Base-by-base conservation (phyloP, 129 eudicot species). In the Centaurea solstitialis region DNA sequence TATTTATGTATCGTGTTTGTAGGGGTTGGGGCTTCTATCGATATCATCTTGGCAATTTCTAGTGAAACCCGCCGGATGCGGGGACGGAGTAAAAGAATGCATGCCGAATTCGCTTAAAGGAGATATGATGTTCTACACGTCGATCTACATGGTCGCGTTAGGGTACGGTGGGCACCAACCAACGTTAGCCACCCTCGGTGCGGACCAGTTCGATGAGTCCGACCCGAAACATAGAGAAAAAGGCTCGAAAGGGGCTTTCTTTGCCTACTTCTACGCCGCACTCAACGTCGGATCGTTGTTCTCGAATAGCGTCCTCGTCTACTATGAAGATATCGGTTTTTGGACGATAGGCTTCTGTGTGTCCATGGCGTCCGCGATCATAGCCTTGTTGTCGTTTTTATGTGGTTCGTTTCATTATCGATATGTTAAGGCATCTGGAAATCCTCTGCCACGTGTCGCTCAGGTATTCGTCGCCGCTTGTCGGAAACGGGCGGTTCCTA, bases 131-230 rank as follows among this genome's bases (percentile, higher is more conserved):
- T 94, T 94, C 68, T 91, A 94, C 84, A 5, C 88, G n/a, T 87
- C 97, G 7, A 91, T 91, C 21, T 94, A 91, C 85, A 61, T 94
- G 67, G 95, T 91, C 69, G 98, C 98, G 1, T 84, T 94, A 43
- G 98, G 98, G 13, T 94, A 94, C 64, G 98, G 98, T 5, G 98
- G 98, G 18, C 95, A 94, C 88, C 98, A 91, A 30, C 98, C 98
- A 5, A 94, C 95, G 1, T 23, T 91, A 21, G 98, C 97, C 57
- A 91, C 98, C 40, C 91, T 94, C 39, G 98, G 98, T 9, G 83
- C 95, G 5, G 98, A 94, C 83, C 98, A 94, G 53, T 94, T 94
- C 43, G 93, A 90, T 20, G 93, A 85, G 23, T 53, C 84, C 7
- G 69, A 84, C 50, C 83, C 91, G 2, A 88, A 89, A 80, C 70